Conservation (phyloP, 2,329 filamentous ascomycete species). For the Colletotrichum sp. region DNA sequence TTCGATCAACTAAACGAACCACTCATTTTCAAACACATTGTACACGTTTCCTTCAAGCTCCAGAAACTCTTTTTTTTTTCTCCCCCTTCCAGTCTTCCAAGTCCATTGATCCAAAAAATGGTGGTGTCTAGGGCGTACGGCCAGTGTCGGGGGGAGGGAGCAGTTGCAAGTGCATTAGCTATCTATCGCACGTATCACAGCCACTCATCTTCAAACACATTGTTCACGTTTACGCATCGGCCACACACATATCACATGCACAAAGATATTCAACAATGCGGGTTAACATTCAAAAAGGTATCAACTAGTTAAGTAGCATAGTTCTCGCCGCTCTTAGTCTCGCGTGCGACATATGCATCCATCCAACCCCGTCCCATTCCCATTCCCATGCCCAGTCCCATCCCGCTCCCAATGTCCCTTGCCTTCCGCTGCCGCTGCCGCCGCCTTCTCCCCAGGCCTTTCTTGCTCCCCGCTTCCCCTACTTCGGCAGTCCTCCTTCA, state of each 20-base stretch:
- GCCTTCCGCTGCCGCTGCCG: background rate
- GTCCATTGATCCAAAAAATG: background rate
- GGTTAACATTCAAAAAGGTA: slow-evolving; percentile 9
- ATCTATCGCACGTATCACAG: background rate
- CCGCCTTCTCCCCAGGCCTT: background rate
- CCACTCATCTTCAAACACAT: slow-evolving; percentile 9
- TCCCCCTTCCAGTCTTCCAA: background rate
- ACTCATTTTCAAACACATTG: slow-evolving; percentile 7
- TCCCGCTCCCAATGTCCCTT: background rate
- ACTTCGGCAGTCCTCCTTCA: background rate
- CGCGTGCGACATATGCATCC: background rate
- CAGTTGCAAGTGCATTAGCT: background rate
- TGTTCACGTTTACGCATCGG: slow-evolving; percentile 2
- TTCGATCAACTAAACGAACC: background rate
- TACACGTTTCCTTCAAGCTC: background rate
- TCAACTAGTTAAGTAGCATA: background rate
- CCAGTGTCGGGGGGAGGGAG: background rate
- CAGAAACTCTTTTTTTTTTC: background rate
- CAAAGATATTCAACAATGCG: background rate
- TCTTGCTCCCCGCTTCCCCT: background rate
- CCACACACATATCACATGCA: background rate
- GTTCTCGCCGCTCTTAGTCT: background rate
- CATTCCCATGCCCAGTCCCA: background rate
- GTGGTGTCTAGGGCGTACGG: background rate
- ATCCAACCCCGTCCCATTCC: background rate